These are phyloP conservation scores for Physcia stellaris DNA, from an alignment of 495 filamentous ascomycete species.

Conservation along the genomic window DNA sequence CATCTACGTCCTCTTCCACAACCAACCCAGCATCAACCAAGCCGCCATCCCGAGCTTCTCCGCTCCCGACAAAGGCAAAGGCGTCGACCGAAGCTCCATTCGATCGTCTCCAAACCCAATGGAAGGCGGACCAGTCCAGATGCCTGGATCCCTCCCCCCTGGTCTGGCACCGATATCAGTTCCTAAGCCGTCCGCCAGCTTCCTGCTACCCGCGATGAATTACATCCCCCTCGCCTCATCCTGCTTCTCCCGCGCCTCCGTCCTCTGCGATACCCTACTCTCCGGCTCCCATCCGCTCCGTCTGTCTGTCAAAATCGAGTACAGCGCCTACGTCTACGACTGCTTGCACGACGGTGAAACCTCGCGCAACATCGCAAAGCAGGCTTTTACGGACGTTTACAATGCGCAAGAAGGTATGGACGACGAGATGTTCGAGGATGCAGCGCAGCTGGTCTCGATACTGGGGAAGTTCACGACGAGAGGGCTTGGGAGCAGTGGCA, in stretches of 20 bases:
- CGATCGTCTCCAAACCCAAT: slow-evolving; percentile 22
- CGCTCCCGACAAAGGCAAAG: slow-evolving; percentile 11
- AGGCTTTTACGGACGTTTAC: slow-evolving; percentile 81
- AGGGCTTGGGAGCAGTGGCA: slow-evolving; percentile 22
- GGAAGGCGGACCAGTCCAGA: slow-evolving; percentile 20
- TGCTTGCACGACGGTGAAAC: slow-evolving; percentile 70
- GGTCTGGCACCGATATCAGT: slow-evolving; percentile 33
- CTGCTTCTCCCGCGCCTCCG: slow-evolving; percentile 65
- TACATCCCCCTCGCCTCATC: slow-evolving; percentile 70
- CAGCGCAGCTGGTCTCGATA: slow-evolving; percentile 59
- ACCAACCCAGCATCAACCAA: slow-evolving; percentile 45
- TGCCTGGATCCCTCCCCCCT: slow-evolving; percentile 21
- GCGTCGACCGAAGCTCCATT: slow-evolving; percentile 10
- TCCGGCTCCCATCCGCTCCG: slow-evolving; percentile 84
- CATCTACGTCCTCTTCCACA: slow-evolving; percentile 93
- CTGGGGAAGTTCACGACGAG: slow-evolving; percentile 69
- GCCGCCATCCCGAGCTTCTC: slow-evolving; percentile 26
- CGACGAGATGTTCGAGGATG: slow-evolving; percentile 74
- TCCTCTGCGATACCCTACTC: slow-evolving; percentile 59
- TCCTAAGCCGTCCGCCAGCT: slow-evolving; percentile 41
- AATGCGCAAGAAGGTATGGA: slow-evolving; percentile 82
- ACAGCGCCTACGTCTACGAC: slow-evolving; percentile 89
- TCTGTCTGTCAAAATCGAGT: slow-evolving; percentile 83
- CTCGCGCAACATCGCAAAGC: slow-evolving; percentile 61
- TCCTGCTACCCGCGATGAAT: slow-evolving; percentile 66